Conservation (phyloP, 2,329 filamentous ascomycete genomes). For the Cordyceps javanica region DNA sequence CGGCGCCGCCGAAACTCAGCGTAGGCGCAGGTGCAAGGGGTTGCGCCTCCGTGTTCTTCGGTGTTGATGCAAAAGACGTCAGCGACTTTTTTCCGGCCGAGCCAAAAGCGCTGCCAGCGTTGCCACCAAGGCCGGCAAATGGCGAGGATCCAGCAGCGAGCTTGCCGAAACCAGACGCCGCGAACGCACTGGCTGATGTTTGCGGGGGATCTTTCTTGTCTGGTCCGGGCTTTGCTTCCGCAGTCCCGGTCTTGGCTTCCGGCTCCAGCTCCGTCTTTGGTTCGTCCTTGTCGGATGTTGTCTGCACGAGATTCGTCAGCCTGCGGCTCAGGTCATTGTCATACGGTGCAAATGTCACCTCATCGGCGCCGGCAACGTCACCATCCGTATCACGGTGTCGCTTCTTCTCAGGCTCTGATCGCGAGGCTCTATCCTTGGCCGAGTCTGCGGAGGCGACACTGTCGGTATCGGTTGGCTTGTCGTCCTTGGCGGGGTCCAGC, state of each 20-base stretch:
- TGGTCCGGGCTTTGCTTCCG: slow-evolving; percentile 12
- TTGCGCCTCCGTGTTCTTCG: slow-evolving; percentile 21
- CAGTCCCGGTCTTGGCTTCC: neutral
- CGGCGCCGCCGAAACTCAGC: slow-evolving; percentile 41
- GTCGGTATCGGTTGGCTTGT: slow-evolving; percentile 36
- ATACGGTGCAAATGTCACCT: neutral
- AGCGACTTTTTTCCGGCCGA: slow-evolving; percentile 31
- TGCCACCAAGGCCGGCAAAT: slow-evolving; percentile 51
- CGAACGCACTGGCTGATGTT: slow-evolving; percentile 58
- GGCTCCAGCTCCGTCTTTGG: neutral
- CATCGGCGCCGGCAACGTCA: slow-evolving; percentile 12
- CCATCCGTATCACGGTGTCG: slow-evolving; percentile 49
- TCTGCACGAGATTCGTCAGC: slow-evolving; percentile 8
- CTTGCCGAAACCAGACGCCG: slow-evolving; percentile 61
- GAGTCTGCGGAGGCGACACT: slow-evolving; percentile 37
- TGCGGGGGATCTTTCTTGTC: slow-evolving; percentile 22
- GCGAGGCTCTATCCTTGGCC: slow-evolving; percentile 40
- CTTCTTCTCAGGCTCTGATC: slow-evolving; percentile 58
- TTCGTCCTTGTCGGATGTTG: neutral
- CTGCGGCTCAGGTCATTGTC: slow-evolving; percentile 4
- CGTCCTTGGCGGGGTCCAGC: slow-evolving; percentile 43
- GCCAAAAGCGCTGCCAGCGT: slow-evolving; percentile 45
- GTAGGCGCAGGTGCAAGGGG: slow-evolving; percentile 33
- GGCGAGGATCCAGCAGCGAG: slow-evolving; percentile 59
- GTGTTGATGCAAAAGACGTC: slow-evolving; percentile 28